Percentiles rank a stretch among this genome's conserved stretches.
Evolutionary conservation across 352 stramenopile genomes (phyloP).

Genomic region (Aphanomyces euteiches): DNA sequence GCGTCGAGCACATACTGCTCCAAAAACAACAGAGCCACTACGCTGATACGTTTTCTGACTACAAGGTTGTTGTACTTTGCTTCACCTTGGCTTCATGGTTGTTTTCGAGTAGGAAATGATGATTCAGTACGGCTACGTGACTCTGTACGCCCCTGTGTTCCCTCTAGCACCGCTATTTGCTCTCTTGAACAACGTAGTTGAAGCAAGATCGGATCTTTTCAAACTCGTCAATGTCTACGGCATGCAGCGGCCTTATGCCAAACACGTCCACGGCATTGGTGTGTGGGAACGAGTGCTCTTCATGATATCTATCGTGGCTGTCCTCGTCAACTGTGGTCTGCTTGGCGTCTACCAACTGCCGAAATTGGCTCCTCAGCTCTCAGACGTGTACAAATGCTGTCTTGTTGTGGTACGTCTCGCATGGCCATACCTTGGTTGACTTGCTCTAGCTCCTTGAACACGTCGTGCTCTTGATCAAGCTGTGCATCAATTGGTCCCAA

Average conservation of each 20-base stretch:
- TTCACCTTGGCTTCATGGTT: background rate
- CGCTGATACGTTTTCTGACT: conserved; percentile 62
- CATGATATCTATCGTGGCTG: conserved; percentile 87
- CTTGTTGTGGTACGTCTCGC: conserved; percentile 47
- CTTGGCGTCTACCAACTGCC: conserved; percentile 75
- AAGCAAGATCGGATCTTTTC: conserved; percentile 89
- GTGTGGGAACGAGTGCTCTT: conserved; percentile 92
- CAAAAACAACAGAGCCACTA: conserved; percentile 62
- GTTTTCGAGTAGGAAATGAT: conserved; percentile 48
- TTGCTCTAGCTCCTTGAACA: conserved; percentile 12
- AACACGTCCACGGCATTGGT: conserved; percentile 88
- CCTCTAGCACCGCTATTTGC: conserved; percentile 88
- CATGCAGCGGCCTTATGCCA: conserved; percentile 79
- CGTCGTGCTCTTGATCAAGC: conserved; percentile 11
- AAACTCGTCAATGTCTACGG: conserved; percentile 87
- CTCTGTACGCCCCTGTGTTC: conserved; percentile 89
- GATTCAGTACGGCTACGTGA: conserved; percentile 90
- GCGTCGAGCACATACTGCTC: conserved; percentile 50
- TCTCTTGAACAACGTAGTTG: conserved; percentile 88
- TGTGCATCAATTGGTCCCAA: conserved; percentile 18
- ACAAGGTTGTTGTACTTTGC: conserved; percentile 37
- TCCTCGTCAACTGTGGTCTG: conserved; percentile 92
- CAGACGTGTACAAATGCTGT: conserved; percentile 57
- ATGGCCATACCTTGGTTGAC: background rate
- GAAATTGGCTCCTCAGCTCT: conserved; percentile 49